A percentile compares a stretch with the other conserved stretches of the same genome.
phyloP scores from a whole-genome alignment of 441 rosid genomes.

The Populus hybrid region DNA sequence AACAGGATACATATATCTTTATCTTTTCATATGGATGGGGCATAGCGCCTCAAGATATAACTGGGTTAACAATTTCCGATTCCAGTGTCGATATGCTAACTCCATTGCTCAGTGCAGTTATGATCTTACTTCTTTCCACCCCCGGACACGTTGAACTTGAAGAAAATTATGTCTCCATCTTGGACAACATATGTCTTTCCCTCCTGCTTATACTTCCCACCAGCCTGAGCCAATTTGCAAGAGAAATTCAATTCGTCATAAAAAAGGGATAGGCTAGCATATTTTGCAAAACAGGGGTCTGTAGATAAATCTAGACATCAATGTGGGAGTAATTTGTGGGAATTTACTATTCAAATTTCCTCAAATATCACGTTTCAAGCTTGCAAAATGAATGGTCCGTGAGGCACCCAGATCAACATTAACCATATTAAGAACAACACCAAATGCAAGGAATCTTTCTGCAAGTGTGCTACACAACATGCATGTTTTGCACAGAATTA shows the following conservation, averaged over 20 bases:
- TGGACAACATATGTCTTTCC: slow-evolving; percentile 94
- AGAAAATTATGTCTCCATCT: slow-evolving; percentile 90
- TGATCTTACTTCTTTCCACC: slow-evolving; percentile 88
- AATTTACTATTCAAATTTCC: no score
- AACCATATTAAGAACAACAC: neutral
- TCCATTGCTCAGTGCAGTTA: neutral
- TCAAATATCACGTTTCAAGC: no score
- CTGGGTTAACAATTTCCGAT: neutral
- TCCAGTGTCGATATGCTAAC: neutral
- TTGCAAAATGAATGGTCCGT: no score
- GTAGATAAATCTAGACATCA: no score
- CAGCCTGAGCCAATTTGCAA: slow-evolving; percentile 50
- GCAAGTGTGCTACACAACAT: no score
- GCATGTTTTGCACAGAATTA: no score
- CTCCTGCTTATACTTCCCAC: slow-evolving; percentile 89
- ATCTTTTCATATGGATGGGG: neutral
- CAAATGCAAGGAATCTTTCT: neutral
- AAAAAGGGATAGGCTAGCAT: no score
- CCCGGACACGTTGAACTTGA: slow-evolving; percentile 95
- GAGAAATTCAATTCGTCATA: neutral
- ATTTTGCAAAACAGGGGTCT: no score
- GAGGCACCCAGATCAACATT: neutral
- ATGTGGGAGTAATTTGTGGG: neutral
- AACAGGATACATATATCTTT: slow-evolving; percentile 12
- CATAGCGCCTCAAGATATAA: slow-evolving; percentile 11